Conservation (phyloP, 306 rosid species). For the Begonia fuchsioides region DNA sequence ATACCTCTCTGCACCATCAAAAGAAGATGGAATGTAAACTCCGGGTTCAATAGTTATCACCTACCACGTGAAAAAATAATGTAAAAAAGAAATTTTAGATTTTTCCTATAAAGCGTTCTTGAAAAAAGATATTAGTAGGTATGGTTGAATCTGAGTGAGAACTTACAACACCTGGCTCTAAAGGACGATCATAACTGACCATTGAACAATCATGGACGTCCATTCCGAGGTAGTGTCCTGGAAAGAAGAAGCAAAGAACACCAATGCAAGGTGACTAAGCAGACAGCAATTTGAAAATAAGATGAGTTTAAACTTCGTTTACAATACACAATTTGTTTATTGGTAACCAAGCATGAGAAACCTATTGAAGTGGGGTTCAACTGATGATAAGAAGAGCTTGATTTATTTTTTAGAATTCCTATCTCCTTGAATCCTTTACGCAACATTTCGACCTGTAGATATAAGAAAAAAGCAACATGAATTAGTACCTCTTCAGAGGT, state of each 20-base stretch:
- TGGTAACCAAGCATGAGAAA: conserved; percentile 4
- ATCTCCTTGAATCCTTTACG: conserved; percentile 66
- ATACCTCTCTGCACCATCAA: conserved; percentile 56
- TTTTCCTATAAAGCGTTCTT: too few relatives aligned
- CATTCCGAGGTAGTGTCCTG: conserved; percentile 96
- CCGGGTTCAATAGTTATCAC: conserved; percentile 95
- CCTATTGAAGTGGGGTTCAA: conserved; percentile 96
- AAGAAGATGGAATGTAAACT: conserved; percentile 62
- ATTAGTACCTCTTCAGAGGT: conserved; percentile 6
- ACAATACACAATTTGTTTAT: too few relatives aligned
- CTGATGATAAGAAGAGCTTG: conserved; percentile 50
- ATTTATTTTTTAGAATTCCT: conserved; percentile 45
- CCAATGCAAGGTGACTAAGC: conserved; percentile 1
- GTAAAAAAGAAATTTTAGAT: too few relatives aligned
- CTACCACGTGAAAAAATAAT: conserved; percentile 22
- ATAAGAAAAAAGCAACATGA: conserved; percentile 11
- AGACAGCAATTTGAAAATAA: conserved; percentile 7
- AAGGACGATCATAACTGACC: conserved; percentile 41
- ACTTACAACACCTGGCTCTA: conserved; percentile 98
- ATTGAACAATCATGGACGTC: conserved; percentile 72
- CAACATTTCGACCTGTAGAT: conserved; percentile 62
- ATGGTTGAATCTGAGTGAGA: conserved; percentile 16
- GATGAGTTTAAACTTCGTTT: neutral
- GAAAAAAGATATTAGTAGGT: neutral
- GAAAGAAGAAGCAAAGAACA: neutral